phyloP scores from a whole-genome alignment of 163 green algal genomes.

The Volvox carteri region DNA sequence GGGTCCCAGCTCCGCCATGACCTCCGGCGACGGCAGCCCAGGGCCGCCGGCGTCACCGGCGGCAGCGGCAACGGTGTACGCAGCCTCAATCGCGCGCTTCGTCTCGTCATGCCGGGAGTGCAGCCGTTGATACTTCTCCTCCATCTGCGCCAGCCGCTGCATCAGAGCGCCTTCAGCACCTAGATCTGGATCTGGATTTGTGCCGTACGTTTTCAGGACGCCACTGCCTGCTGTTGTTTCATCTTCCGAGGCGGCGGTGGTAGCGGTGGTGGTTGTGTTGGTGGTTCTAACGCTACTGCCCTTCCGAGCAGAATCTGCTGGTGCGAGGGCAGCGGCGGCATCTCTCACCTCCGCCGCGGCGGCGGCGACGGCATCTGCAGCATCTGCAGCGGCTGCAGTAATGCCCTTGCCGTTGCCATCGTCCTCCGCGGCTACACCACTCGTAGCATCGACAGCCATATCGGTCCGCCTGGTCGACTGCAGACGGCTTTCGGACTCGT shows the following conservation, averaged over 20 bases:
- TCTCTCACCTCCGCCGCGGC: not conserved
- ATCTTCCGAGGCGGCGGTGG: not conserved
- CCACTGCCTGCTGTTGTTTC: not conserved
- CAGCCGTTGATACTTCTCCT: constrained; percentile 33
- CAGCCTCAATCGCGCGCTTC: constrained; percentile 3
- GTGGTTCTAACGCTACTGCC: too few relatives aligned
- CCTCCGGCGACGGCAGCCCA: constrained; percentile 32
- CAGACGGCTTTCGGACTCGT: too few relatives aligned
- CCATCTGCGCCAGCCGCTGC: constrained; percentile 11
- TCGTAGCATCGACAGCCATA: too few relatives aligned
- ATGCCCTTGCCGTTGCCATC: too few relatives aligned
- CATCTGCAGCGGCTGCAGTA: not conserved
- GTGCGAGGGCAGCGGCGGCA: not conserved
- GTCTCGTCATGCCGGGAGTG: constrained; percentile 17
- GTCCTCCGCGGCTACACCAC: too few relatives aligned
- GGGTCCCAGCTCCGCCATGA: constrained; percentile 31
- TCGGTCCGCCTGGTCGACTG: too few relatives aligned
- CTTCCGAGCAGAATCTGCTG: too few relatives aligned
- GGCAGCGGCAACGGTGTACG: not conserved
- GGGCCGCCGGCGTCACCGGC: not conserved
- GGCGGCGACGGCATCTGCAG: not conserved
- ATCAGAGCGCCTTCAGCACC: not conserved
- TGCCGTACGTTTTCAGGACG: not conserved
- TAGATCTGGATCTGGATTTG: not conserved
- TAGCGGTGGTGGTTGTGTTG: not conserved